Percentiles rank a stretch among this genome's conserved stretches.
phyloP scores from a whole-genome alignment of 768 basidiomycete genomes.

The Macrolepiota fuliginosa region DNA sequence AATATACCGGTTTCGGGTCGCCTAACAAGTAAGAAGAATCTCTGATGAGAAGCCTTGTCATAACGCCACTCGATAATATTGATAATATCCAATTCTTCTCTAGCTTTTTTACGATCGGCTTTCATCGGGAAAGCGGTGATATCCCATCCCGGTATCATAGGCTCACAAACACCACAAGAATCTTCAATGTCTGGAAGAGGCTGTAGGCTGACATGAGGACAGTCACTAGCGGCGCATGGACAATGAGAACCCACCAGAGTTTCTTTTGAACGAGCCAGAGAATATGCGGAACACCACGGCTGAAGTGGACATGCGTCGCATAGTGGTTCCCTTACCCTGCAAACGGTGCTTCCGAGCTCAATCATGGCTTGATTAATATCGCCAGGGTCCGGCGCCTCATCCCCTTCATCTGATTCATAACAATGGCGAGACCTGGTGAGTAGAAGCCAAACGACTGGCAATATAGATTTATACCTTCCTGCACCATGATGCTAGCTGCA shows the following conservation, averaged over 20 bases:
- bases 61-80: constrained; percentile 81
- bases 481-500: constrained; percentile 69
- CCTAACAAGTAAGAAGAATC: constrained; percentile 75
- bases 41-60: constrained; percentile 28
- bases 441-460: background rate
- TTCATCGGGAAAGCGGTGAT: constrained; percentile 91
- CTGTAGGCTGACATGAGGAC: background rate
- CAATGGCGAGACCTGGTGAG: background rate
- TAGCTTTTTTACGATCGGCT: constrained; percentile 73
- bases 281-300: constrained; percentile 66
- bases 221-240: background rate
- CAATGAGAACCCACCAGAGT: constrained; percentile 9
- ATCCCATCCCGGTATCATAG: constrained; percentile 33
- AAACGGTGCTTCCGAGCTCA: constrained; percentile 92
- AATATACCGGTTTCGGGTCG: constrained; percentile 78
- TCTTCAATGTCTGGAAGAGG: constrained; percentile 68
- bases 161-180: constrained; percentile 65
- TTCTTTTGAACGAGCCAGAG: constrained; percentile 13
- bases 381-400: constrained; percentile 44
- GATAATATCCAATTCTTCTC: constrained; percentile 84
- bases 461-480: constrained; percentile 25
- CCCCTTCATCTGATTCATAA: background rate
- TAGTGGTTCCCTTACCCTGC: constrained; percentile 78
- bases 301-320: constrained; percentile 74
- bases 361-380: constrained; percentile 93